Evolutionary conservation across 1,284 basidiomycete genomes (phyloP), one percentile per base, ranked within the genome.

Genomic region (Tilletiopsis washingtonensis): DNA sequence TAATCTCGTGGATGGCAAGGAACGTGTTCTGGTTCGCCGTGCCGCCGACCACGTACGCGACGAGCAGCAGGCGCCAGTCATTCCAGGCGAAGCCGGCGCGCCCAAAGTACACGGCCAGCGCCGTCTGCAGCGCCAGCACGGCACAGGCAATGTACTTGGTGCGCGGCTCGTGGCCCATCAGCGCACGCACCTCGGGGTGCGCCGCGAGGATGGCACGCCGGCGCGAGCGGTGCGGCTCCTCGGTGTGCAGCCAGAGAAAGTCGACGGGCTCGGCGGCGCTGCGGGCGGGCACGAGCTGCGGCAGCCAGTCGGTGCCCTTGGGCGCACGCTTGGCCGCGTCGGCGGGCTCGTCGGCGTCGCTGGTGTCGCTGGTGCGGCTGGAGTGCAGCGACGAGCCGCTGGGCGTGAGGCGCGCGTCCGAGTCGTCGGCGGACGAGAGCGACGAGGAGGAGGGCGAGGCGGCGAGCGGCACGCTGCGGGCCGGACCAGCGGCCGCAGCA

Each of bases 11-110:
- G 51, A 98, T 94, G 21, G 93, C 90, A 34, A 98, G 80, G 75
- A 98, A 98, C 24, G 91, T 81, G 74, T 98, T 97, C 73, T 98
- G 93, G 76, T 97, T 98, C 15, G 86, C 85, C 0, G 91, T 96
- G 3, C 89, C 94, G 4, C 93, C 93, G 47, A 98, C 79, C 6
- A 78, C 78, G 73, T 97, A 98, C 0, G 93, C 89, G 7, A 79
- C 78, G 29, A 85, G 61, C 41, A 96, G 71, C 74, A 94, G 91
- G 38, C 77, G 71, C 47, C 80, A 81, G 4, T 86, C 88, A 43
- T 85, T 73, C 0, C 87, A 82, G 40, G 80, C 78, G 1, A 81
- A 81, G 14, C 85, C 82, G 23, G 93, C 79, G 15, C 37, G n/a
- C 5, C 50, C 46, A 47, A 77, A 72, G 52, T 82, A 76, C 19